Conservation (phyloP, 306 rosid species). For the Sphenostylis stenocarpa region DNA sequence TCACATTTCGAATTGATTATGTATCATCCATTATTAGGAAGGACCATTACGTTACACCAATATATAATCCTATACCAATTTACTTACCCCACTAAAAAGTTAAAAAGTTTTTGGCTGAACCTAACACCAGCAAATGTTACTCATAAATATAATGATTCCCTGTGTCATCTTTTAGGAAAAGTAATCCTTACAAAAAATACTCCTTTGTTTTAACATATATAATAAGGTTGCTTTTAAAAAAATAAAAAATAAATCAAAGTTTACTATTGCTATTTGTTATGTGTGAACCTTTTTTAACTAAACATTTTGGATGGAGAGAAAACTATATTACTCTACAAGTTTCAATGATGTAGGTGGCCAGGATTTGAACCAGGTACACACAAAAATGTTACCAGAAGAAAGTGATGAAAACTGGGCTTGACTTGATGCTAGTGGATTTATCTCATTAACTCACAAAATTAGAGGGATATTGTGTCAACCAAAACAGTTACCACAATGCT, state of each 20-base stretch:
- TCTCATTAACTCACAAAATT: neutral
- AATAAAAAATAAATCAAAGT: too few relatives aligned
- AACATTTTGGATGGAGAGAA: too few relatives aligned
- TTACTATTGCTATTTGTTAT: too few relatives aligned
- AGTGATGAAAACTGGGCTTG: neutral
- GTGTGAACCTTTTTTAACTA: too few relatives aligned
- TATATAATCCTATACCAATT: neutral
- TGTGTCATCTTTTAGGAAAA: constrained; percentile 7
- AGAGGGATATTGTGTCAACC: neutral
- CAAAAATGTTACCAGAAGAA: neutral
- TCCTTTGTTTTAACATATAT: too few relatives aligned
- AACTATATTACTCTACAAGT: constrained; percentile 14
- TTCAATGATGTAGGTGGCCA: constrained; percentile 32
- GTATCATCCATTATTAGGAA: neutral
- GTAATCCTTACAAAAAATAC: neutral
- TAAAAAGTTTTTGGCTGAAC: neutral
- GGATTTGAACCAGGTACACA: constrained; percentile 10
- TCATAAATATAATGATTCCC: constrained; percentile 17
- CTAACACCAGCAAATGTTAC: neutral
- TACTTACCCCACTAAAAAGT: constrained; percentile 25
- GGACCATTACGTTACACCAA: neutral
- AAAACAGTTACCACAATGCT: too few relatives aligned
- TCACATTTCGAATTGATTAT: neutral
- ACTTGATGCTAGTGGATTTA: neutral
- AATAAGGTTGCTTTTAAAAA: too few relatives aligned